These are phyloP conservation scores for Yamadazyma nakazawae DNA, from an alignment of 805 yeast genomes.

Conservation along the genomic window DNA sequence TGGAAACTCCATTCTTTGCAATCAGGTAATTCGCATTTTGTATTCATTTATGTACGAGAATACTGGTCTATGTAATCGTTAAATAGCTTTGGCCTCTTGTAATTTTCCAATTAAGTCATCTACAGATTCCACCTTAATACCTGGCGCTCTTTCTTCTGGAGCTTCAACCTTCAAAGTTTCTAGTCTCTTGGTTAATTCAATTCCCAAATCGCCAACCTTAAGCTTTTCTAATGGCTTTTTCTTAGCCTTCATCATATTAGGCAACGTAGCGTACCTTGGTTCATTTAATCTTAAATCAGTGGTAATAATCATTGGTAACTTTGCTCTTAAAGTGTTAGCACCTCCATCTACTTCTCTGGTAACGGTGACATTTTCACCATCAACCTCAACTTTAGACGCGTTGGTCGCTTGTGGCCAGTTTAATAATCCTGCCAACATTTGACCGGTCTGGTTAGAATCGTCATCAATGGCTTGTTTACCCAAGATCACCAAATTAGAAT, in stretches of 20 bases:
- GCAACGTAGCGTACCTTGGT: conserved; percentile 94
- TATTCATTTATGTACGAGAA: background rate
- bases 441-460: conserved; percentile 94
- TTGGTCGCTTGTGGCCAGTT: conserved; percentile 97
- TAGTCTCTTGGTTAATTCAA: conserved; percentile 60
- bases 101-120: conserved; percentile 79
- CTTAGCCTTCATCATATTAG: conserved; percentile 97
- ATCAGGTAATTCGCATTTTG: background rate
- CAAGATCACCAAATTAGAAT: conserved; percentile 75
- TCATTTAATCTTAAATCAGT: conserved; percentile 92
- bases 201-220: conserved; percentile 63
- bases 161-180: conserved; percentile 74
- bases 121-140: conserved; percentile 73
- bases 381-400: conserved; percentile 77
- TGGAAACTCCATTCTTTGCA: background rate
- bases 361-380: conserved; percentile 58
- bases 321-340: conserved; percentile 72
- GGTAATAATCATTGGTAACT: conserved; percentile 81
- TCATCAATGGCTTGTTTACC: conserved; percentile 98
- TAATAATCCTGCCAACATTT: conserved; percentile 89
- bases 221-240: conserved; percentile 82
- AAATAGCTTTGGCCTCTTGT: conserved; percentile 71
- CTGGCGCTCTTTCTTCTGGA: conserved; percentile 80
- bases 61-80: conserved; percentile 11
- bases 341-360: conserved; percentile 97